Conservation (phyloP, 257 asterid genomes). For the Forsythia viridissima region DNA sequence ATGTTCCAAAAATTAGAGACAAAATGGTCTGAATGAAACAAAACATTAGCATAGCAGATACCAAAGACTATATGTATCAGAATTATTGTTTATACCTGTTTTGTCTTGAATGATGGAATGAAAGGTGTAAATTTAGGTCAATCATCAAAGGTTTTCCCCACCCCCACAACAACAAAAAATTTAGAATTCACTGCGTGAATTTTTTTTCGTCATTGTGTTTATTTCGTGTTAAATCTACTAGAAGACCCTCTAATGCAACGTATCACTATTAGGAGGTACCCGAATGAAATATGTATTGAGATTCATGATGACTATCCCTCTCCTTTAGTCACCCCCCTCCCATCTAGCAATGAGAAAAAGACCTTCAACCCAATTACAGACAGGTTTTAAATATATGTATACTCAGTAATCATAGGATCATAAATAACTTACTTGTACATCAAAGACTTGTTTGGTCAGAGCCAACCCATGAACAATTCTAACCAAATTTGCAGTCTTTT, state of each 20-base stretch:
- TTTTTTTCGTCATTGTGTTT: too few relatives aligned
- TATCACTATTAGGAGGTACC: neutral
- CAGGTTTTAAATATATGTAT: neutral
- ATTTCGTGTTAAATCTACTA: neutral
- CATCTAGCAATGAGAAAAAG: too few relatives aligned
- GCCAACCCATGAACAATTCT: conserved; percentile 31
- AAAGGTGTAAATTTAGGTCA: too few relatives aligned
- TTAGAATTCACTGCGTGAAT: neutral
- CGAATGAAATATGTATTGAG: neutral
- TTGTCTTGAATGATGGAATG: too few relatives aligned
- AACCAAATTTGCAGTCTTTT: conserved; percentile 54
- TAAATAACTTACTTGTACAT: conserved; percentile 50
- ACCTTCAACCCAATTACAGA: too few relatives aligned
- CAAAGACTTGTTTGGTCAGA: conserved; percentile 39
- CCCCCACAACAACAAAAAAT: too few relatives aligned
- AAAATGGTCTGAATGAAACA: neutral
- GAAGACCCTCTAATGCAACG: neutral
- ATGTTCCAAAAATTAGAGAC: neutral
- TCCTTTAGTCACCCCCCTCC: too few relatives aligned
- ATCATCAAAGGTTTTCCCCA: too few relatives aligned
- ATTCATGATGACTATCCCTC: too few relatives aligned
- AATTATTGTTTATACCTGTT: too few relatives aligned
- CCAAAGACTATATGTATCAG: too few relatives aligned
- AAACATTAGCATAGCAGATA: neutral
- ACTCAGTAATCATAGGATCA: neutral